phyloP scores from a whole-genome alignment of 306 rosid genomes.

The Oxytropis ochrocephala region DNA sequence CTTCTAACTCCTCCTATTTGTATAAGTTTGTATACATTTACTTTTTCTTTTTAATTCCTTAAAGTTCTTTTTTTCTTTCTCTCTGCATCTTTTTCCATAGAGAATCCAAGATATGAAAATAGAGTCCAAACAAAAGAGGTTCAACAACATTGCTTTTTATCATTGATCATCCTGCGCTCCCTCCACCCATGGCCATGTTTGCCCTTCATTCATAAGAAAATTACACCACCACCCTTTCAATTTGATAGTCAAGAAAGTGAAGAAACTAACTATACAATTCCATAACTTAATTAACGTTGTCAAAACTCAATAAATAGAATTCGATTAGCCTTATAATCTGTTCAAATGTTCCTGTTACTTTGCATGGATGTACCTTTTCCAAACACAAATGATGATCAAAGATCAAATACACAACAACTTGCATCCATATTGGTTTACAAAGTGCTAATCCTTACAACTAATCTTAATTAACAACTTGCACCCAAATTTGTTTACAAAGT shows the following conservation, averaged over 20 bases:
- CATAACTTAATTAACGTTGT: too few species aligned
- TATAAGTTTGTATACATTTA: not conserved
- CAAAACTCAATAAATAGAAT: too few species aligned
- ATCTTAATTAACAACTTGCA: constrained; percentile 17
- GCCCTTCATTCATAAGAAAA: constrained; percentile 20
- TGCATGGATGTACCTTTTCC: constrained; percentile 26
- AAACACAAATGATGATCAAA: constrained; percentile 16
- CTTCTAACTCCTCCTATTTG: constrained; percentile 21
- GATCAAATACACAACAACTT: not conserved
- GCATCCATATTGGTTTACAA: constrained; percentile 16
- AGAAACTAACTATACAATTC: too few species aligned
- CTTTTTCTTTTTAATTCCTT: constrained; percentile 25
- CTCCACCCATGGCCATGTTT: not conserved
- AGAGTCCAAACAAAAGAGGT: constrained; percentile 52
- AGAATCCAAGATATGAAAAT: constrained; percentile 50
- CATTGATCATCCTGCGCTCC: constrained; percentile 11
- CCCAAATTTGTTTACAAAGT: constrained; percentile 16
- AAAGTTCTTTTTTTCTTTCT: constrained; percentile 5
- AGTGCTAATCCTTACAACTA: constrained; percentile 11
- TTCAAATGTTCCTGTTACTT: constrained; percentile 12
- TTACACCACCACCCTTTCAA: constrained; percentile 15
- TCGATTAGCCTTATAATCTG: not conserved
- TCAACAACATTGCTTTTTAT: constrained; percentile 40
- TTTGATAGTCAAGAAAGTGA: too few species aligned
- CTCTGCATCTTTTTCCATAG: constrained; percentile 23